A percentile compares a stretch with the other conserved stretches of the same genome.
Conservation (phyloP, 768 basidiomycete genomes). For the Termitomyces sp. region DNA sequence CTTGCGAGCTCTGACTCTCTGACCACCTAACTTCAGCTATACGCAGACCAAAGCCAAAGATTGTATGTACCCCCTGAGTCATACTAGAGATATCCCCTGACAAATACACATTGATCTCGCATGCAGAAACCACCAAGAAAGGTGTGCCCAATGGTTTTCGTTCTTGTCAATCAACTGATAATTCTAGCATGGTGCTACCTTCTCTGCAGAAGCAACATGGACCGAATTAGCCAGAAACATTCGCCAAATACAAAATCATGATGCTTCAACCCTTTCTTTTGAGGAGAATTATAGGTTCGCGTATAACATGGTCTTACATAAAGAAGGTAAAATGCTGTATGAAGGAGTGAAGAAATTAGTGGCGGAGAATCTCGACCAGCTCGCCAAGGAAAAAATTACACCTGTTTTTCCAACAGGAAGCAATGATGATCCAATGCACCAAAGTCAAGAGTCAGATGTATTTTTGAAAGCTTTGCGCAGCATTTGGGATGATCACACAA, state of each 20-base stretch:
- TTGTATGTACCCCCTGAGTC: conserved; percentile 31
- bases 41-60: conserved; percentile 38
- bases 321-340: conserved; percentile 59
- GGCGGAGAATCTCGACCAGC: conserved; percentile 72
- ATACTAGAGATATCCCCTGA: conserved; percentile 4
- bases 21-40: conserved; percentile 17
- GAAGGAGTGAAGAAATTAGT: conserved; percentile 78
- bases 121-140: conserved; percentile 43
- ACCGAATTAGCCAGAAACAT: conserved; percentile 77
- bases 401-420: conserved; percentile 80
- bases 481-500: conserved; percentile 93
- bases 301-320: conserved; percentile 20
- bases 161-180: not conserved
- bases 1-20: not conserved
- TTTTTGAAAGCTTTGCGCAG: conserved; percentile 77
- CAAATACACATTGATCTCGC: not conserved
- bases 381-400: conserved; percentile 71
- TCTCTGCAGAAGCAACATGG: conserved; percentile 86
- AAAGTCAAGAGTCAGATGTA: conserved; percentile 78
- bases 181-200: conserved; percentile 62
- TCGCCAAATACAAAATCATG: conserved; percentile 91
- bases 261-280: conserved; percentile 82
- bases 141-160: conserved; percentile 20
- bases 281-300: conserved; percentile 28
- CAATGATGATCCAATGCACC: conserved; percentile 62